Evolutionary conservation across 108 stramenopile species (phyloP).

Genomic region (Conticribra guillardii): DNA sequence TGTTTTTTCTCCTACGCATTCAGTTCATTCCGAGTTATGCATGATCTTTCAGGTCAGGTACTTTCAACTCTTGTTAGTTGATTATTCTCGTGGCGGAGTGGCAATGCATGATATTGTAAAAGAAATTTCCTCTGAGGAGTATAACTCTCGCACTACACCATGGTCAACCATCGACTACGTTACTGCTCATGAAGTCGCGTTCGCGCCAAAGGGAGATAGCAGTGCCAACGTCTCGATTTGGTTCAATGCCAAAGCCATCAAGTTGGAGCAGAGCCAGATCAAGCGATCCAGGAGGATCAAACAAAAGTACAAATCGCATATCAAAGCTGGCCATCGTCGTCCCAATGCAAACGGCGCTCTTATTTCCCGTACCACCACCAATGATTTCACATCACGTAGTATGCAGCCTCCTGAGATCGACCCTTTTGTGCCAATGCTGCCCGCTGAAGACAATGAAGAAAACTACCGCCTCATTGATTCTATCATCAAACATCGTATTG

Average conservation of each 20-base stretch:
- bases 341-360: slow-evolving; percentile 43
- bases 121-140: slow-evolving; percentile 35
- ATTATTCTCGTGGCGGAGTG: neutral
- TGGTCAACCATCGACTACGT: slow-evolving; percentile 13
- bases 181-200: slow-evolving; percentile 27
- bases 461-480: slow-evolving; percentile 17
- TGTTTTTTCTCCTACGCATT: slow-evolving; percentile 43
- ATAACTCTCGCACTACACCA: slow-evolving; percentile 22
- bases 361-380: slow-evolving; percentile 32
- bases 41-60: slow-evolving; percentile 40
- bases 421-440: slow-evolving; percentile 47
- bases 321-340: slow-evolving; percentile 31
- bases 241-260: slow-evolving; percentile 29
- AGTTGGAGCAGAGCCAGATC: slow-evolving; percentile 45
- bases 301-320: slow-evolving; percentile 43
- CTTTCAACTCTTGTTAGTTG: slow-evolving; percentile 11
- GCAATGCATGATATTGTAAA: slow-evolving; percentile 2
- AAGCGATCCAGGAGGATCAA: slow-evolving; percentile 37
- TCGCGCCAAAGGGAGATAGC: slow-evolving; percentile 39
- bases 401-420: slow-evolving; percentile 26
- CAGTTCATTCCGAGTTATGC: slow-evolving; percentile 30
- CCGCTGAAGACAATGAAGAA: slow-evolving; percentile 26
- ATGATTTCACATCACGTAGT: slow-evolving; percentile 26
- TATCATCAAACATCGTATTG: slow-evolving; percentile 29
- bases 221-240: slow-evolving; percentile 35